A percentile compares a stretch with the other conserved stretches of the same genome.
These are phyloP conservation scores for Mitragyna speciosa DNA, from an alignment of 257 asterid species.

Conservation along the genomic window DNA sequence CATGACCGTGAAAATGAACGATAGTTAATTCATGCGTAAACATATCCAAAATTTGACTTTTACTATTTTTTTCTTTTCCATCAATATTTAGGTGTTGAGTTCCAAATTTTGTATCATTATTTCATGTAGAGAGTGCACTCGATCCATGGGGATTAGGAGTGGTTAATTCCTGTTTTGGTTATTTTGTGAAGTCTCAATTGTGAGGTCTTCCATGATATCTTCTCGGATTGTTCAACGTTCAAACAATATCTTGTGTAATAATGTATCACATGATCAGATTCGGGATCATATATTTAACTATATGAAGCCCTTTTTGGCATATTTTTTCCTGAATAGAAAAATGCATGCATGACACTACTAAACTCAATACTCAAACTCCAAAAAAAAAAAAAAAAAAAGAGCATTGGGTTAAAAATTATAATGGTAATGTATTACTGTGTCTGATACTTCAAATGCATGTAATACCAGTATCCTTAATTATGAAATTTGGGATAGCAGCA, in stretches of 20 bases:
- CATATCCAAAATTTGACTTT: slow-evolving; percentile 5
- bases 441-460: background rate
- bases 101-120: slow-evolving; percentile 23
- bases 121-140: slow-evolving; percentile 51
- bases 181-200: slow-evolving; percentile 18
- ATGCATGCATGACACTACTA: background rate
- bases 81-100: slow-evolving; percentile 41
- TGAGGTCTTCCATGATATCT: slow-evolving; percentile 22
- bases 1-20: slow-evolving; percentile 55
- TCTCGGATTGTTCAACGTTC: slow-evolving; percentile 23
- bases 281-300: background rate
- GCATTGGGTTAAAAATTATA: background rate
- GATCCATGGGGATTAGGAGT: slow-evolving; percentile 70
- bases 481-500: background rate
- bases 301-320: background rate
- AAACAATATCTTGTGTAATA: background rate
- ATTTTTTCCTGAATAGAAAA: background rate
- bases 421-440: background rate
- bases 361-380: background rate
- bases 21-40: slow-evolving; percentile 27
- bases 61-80: slow-evolving; percentile 12
- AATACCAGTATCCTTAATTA: background rate
- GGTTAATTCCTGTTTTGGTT: slow-evolving; percentile 30
- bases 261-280: background rate
- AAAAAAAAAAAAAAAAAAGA: background rate